These are phyloP conservation scores for Trichoderma gracile DNA, from an alignment of 2,329 filamentous ascomycete species.

Conservation along the genomic window DNA sequence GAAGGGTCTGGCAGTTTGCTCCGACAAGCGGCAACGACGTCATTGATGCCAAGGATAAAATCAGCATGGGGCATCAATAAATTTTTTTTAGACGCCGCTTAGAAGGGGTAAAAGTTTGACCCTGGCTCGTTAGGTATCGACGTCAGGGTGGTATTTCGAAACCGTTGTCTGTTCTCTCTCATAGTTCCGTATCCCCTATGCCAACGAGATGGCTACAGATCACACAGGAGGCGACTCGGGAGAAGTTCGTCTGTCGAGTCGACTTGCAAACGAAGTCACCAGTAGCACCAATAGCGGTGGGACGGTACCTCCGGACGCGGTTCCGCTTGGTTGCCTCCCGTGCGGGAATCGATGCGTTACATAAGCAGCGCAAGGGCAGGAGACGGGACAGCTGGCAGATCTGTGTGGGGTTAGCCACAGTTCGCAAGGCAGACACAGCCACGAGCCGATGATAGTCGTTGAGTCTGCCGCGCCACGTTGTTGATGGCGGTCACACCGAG, in stretches of 20 bases:
- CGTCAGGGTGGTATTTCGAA: neutral
- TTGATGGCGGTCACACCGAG: slow-evolving; percentile 21
- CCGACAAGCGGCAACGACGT: slow-evolving; percentile 20
- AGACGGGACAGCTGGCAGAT: slow-evolving; percentile 10
- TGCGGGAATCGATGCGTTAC: slow-evolving; percentile 11
- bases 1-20: neutral
- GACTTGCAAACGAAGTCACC: neutral
- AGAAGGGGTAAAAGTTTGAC: slow-evolving; percentile 9
- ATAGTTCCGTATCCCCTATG: neutral
- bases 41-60: slow-evolving; percentile 7
- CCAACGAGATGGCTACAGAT: slow-evolving; percentile 14
- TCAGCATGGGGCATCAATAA: slow-evolving; percentile 10
- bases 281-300: neutral
- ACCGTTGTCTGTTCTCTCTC: neutral
- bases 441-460: neutral
- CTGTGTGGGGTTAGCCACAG: slow-evolving; percentile 22
- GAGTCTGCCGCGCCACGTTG: slow-evolving; percentile 23
- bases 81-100: slow-evolving; percentile 16
- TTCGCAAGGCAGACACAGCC: slow-evolving; percentile 25
- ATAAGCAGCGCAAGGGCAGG: neutral
- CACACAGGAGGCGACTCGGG: neutral
- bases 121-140: slow-evolving; percentile 20
- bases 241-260: neutral
- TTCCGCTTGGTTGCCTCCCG: slow-evolving; percentile 21
- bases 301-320: slow-evolving; percentile 10